Evolutionary conservation across 768 basidiomycete species (phyloP), one percentile per base, ranked within the genome.

Genomic region (Ramaria sp.): DNA sequence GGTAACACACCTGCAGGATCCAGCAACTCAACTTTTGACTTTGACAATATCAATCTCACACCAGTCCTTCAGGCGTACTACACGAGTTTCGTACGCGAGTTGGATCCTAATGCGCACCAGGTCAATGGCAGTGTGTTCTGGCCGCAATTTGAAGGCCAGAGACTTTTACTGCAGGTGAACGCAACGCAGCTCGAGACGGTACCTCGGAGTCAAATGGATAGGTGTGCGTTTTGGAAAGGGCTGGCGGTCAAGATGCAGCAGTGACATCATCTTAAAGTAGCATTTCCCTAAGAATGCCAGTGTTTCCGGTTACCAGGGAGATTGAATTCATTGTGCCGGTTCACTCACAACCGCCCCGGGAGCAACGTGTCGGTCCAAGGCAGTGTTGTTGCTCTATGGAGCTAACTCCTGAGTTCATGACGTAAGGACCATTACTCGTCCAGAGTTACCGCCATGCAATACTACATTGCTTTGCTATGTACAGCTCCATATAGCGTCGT

Each of bases 41-140:
- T 50, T 54, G 0, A 53, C 46, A 71, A 63, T 48, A 84, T 84
- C 81, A 84, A 82, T 81, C 70, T 85, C 52, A 75, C 82, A 54
- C 55, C 55, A 30, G 37, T 57, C n/a, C 47, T 57, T n/a, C 55
- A 57, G 39, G 46, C 45, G 15, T 57, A 57, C 45, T 57, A 57
- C 48, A 57, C 55, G 5, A 57, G 34, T 47, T 57, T 57, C 34
- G 55, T 57, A 7, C 55, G 55, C 31, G 27, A 22, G 15, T 22
- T 57, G 33, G 55, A 57, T 24, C 55, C 55, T 0, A 82, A 85
- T 64, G 79, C 75, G 59, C 82, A 85, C 70, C 83, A 82, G 82
- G 53, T 63, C 77, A 70, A 17, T 11, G 54, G 27, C n/a, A 59
- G 58, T n/a, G 51, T 59, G 12, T 59, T 49, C 53, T 54, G 58